Evolutionary conservation across 2,329 filamentous ascomycete genomes (phyloP), one percentile per base, ranked within the genome.

Genomic region (Eurotiales sp.): DNA sequence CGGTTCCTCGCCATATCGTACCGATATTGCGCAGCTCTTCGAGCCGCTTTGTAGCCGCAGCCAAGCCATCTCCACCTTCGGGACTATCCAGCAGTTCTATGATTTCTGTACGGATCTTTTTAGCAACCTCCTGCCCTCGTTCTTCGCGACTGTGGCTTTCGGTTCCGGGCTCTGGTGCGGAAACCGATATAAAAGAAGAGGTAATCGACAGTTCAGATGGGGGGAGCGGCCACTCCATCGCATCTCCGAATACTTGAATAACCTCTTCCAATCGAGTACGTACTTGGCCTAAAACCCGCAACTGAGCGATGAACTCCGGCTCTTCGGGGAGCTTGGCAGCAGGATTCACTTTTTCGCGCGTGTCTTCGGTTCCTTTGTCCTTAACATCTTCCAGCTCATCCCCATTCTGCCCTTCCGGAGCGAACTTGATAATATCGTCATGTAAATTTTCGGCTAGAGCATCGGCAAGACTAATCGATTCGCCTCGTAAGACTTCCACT

Each of bases 141-240:
- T 93, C 88, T 66, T 96, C 91, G 14, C 83, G 87, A 60, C 82
- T 86, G 55, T 87, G 80, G 58, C 78, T 77, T 58, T 80, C 79
- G 52, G 71, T 79, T 15, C 84, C 85, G 0, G 84, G 80, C 50
- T 92, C 88, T 0, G 92, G 91, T 0, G 87, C 89, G 0, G 91
- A 95, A 11, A 96, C 90, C 5, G 89, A 95, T 42, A 96, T 83
- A 63, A 96, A 90, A 0, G 88, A 90, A 1, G 89, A 92, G 41
- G 86, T 82, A 51, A 95, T 82, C 0, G 88, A 92, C 11, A 91
- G 72, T 64, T 96, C 90, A 0, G 88, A 95, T 0, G 92, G 91
- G 1, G 92, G 89, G 45, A 96, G 83, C 1, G 89, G 87, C 79
- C 95, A 97, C 60, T 95, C 87, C 88, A 97, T 96, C 27, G 93